Evolutionary conservation across 306 rosid genomes (phyloP).

Genomic region (Cucumis melo): DNA sequence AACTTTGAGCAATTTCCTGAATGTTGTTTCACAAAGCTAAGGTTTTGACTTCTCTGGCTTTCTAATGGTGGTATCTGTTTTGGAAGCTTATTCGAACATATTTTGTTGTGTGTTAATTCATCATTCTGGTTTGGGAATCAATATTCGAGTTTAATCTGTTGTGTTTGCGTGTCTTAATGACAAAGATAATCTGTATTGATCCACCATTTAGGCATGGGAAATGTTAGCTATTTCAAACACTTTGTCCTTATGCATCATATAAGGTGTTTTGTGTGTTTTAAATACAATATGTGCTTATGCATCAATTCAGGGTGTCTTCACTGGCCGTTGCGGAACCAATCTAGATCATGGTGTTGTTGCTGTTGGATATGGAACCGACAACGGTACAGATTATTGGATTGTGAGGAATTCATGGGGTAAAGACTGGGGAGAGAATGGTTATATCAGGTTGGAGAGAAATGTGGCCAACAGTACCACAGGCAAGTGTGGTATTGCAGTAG

Average conservation of each 20-base stretch:
- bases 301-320: constrained; percentile 57
- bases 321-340: constrained; percentile 63
- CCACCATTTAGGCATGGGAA: not conserved
- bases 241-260: not conserved
- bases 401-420: constrained; percentile 90
- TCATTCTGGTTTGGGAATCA: not conserved
- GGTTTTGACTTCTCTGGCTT: not conserved
- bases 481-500: constrained; percentile 78
- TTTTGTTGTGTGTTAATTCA: not conserved
- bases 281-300: not conserved
- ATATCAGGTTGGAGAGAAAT: constrained; percentile 59
- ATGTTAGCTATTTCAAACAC: not conserved
- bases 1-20: not conserved
- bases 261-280: constrained; percentile 31
- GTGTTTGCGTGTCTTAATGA: not conserved
- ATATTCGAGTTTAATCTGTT: not conserved
- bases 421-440: constrained; percentile 74
- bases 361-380: constrained; percentile 71
- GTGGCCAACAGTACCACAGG: constrained; percentile 19
- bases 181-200: not conserved
- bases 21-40: not conserved
- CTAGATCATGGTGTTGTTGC: constrained; percentile 71
- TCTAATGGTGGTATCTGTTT: not conserved
- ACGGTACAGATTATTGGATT: constrained; percentile 57
- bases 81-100: not conserved